Evolutionary conservation across 495 filamentous ascomycete species (phyloP).

Genomic region (Polyplosphaeria fusca): DNA sequence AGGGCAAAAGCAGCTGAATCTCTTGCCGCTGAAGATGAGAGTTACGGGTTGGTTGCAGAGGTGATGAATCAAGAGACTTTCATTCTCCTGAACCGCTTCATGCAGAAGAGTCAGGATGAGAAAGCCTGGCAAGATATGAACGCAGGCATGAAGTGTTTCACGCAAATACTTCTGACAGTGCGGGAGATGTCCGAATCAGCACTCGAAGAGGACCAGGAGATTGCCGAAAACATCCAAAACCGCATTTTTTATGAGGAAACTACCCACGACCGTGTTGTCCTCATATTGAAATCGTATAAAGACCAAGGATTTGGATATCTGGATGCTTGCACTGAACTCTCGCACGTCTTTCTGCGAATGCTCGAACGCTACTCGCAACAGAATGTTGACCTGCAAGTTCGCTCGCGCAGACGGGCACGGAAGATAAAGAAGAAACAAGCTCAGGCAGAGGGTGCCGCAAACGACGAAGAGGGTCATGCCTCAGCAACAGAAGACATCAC

Average conservation of each 20-base stretch:
- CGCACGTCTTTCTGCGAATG: slow-evolving; percentile 87
- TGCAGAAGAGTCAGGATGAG: slow-evolving; percentile 72
- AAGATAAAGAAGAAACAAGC: slow-evolving; percentile 62
- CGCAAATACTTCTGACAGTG: slow-evolving; percentile 80
- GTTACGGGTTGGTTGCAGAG: slow-evolving; percentile 79
- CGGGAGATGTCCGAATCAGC: slow-evolving; percentile 87
- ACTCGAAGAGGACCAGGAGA: slow-evolving; percentile 91
- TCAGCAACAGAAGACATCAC: slow-evolving; percentile 70
- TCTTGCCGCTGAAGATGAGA: slow-evolving; percentile 60
- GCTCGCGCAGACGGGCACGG: slow-evolving; percentile 66
- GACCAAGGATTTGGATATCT: slow-evolving; percentile 93
- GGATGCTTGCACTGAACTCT: slow-evolving; percentile 85
- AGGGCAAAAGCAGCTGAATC: slow-evolving; percentile 15
- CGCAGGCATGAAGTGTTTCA: slow-evolving; percentile 87
- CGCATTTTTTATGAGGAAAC: slow-evolving; percentile 97
- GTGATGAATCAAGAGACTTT: slow-evolving; percentile 93
- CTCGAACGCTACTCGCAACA: slow-evolving; percentile 92
- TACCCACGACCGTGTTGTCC: slow-evolving; percentile 80
- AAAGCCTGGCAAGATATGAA: slow-evolving; percentile 86
- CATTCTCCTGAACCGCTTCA: slow-evolving; percentile 75
- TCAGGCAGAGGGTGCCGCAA: slow-evolving; percentile 30
- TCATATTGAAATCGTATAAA: slow-evolving; percentile 77
- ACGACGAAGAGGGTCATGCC: slow-evolving; percentile 38
- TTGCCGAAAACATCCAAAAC: slow-evolving; percentile 94
- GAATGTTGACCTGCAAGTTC: slow-evolving; percentile 88